A percentile compares a stretch with the other conserved stretches of the same genome.
These are phyloP conservation scores for Xylariaceae sp. DNA, from an alignment of 2,329 filamentous ascomycete genomes.

Conservation along the genomic window DNA sequence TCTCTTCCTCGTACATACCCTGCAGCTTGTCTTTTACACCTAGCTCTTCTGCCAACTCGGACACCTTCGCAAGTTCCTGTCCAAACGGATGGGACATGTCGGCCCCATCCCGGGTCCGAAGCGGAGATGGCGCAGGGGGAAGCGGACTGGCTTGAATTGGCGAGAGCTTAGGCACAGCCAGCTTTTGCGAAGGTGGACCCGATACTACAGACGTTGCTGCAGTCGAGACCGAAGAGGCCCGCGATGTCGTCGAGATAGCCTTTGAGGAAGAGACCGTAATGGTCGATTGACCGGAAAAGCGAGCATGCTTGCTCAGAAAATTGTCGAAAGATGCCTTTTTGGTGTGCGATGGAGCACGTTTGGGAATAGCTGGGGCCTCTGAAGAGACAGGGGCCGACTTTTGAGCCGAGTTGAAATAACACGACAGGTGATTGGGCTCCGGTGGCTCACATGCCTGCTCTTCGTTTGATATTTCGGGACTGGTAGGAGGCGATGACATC, in stretches of 20 bases:
- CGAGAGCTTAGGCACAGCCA: slow-evolving; percentile 25
- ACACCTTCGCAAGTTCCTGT: slow-evolving; percentile 83
- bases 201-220: slow-evolving; percentile 45
- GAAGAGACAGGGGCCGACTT: slow-evolving; percentile 40
- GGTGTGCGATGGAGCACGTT: slow-evolving; percentile 78
- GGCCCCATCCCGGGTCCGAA: slow-evolving; percentile 25
- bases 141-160: slow-evolving; percentile 32
- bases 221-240: slow-evolving; percentile 53
- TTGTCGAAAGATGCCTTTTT: slow-evolving; percentile 75
- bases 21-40: slow-evolving; percentile 54
- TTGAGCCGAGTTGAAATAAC: slow-evolving; percentile 54
- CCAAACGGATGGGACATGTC: slow-evolving; percentile 63
- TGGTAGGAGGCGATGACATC: slow-evolving; percentile 58
- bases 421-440: slow-evolving; percentile 61
- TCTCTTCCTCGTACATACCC: slow-evolving; percentile 68
- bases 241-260: slow-evolving; percentile 50
- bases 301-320: slow-evolving; percentile 56
- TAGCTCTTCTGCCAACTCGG: slow-evolving; percentile 88
- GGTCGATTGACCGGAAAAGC: slow-evolving; percentile 50
- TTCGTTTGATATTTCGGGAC: slow-evolving; percentile 59
- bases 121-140: slow-evolving; percentile 27
- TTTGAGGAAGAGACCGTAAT: slow-evolving; percentile 53
- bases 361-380: slow-evolving; percentile 64
- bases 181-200: slow-evolving; percentile 30
- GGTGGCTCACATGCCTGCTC: slow-evolving; percentile 51